Evolutionary conservation across 192 early-diverging fungal species (phyloP).

Genomic region (Coemansia sp.): DNA sequence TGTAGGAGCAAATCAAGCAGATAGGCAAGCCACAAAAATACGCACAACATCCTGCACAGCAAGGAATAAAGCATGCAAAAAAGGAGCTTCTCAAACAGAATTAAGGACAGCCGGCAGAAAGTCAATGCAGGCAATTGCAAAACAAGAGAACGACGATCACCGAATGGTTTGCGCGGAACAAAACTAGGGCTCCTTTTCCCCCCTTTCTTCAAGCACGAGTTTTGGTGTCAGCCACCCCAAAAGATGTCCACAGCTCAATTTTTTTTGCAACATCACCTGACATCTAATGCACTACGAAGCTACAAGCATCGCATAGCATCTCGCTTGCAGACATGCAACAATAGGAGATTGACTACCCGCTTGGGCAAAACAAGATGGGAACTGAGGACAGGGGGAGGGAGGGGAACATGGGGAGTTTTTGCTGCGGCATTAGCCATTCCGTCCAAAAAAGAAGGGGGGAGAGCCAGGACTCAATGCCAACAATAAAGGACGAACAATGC

Average conservation of each 20-base stretch:
- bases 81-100: neutral
- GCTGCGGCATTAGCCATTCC: too few species aligned
- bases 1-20: neutral
- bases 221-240: neutral
- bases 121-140: conserved; percentile 7
- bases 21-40: conserved; percentile 7
- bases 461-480: too few species aligned
- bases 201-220: neutral
- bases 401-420: neutral
- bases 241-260: too few species aligned
- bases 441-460: neutral
- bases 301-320: too few species aligned
- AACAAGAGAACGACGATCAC: too few species aligned
- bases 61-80: too few species aligned
- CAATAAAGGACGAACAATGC: conserved; percentile 9
- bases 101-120: too few species aligned
- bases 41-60: too few species aligned
- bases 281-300: neutral
- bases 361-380: too few species aligned
- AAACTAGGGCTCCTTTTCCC: too few species aligned
- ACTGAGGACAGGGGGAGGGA: neutral
- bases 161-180: too few species aligned
- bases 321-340: conserved; percentile 7
- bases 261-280: too few species aligned
- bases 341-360: conserved; percentile 1